Percentiles rank a stretch among this genome's conserved stretches.
Evolutionary conservation across 345 rosid species (phyloP).

Genomic region (Capsella bursapastoris): DNA sequence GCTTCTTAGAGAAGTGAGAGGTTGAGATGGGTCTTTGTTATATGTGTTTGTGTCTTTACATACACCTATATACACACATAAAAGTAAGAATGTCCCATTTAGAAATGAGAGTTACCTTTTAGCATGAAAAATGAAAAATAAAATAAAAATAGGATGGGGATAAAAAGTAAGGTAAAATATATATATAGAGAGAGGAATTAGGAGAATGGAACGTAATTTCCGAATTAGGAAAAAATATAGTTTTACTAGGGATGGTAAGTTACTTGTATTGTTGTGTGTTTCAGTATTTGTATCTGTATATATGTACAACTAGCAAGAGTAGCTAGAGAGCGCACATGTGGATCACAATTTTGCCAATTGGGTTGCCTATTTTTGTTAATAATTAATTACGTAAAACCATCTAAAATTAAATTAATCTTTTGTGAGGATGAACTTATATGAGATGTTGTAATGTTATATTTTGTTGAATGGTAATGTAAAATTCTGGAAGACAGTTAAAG

Average conservation of each 20-base stretch:
- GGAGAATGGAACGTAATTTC: constrained; percentile 23
- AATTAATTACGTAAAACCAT: too few relatives aligned
- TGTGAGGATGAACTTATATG: too few relatives aligned
- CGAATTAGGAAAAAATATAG: constrained; percentile 26
- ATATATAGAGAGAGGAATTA: background rate
- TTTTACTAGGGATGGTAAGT: constrained; percentile 31
- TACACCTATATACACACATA: constrained; percentile 13
- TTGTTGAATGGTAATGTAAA: background rate
- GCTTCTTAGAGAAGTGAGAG: constrained; percentile 46
- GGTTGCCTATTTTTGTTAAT: constrained; percentile 5
- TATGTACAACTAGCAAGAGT: constrained; percentile 8
- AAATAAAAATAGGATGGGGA: background rate
- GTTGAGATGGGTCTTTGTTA: constrained; percentile 36
- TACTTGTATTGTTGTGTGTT: constrained; percentile 21
- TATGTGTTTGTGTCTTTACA: constrained; percentile 43
- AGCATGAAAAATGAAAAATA: background rate
- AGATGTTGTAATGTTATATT: background rate
- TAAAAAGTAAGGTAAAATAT: constrained; percentile 25
- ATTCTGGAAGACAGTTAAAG: constrained; percentile 9
- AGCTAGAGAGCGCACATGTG: constrained; percentile 13
- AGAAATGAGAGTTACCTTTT: constrained; percentile 31
- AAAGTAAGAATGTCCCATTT: constrained; percentile 33
- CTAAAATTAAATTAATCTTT: too few relatives aligned
- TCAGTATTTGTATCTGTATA: constrained; percentile 10
- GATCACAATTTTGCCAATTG: constrained; percentile 11